A percentile compares a stretch with the other conserved stretches of the same genome.
Conservation (phyloP, 2,329 filamentous ascomycete genomes). For the Graphilbum ipis-grandicollis region DNA sequence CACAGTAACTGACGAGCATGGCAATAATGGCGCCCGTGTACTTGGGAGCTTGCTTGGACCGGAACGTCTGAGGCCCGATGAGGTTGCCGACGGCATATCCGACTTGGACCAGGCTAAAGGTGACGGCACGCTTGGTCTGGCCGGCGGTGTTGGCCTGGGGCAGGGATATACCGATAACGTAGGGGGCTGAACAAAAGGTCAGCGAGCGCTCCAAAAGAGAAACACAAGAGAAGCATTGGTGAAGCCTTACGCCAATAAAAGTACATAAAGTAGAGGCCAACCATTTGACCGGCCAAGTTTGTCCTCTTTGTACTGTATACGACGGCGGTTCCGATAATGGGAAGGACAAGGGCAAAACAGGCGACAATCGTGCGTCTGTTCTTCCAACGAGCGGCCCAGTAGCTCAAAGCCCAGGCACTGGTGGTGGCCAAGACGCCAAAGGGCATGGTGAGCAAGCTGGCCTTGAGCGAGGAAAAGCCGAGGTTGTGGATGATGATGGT, state of each 20-base stretch:
- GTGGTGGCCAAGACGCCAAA: constrained; percentile 33
- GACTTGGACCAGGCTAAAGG: constrained; percentile 2
- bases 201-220: not conserved
- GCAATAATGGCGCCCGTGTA: constrained; percentile 36
- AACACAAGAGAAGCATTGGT: not conserved
- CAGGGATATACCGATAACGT: constrained; percentile 6
- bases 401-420: constrained; percentile 37
- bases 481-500: constrained; percentile 40
- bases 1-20: constrained; percentile 30
- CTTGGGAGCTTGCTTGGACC: constrained; percentile 29
- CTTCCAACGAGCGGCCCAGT: constrained; percentile 23
- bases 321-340: constrained; percentile 15
- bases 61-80: constrained; percentile 40
- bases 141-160: constrained; percentile 7
- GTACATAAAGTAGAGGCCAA: constrained; percentile 21
- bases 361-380: constrained; percentile 26
- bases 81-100: constrained; percentile 30
- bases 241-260: constrained; percentile 17
- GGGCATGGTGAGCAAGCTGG: constrained; percentile 42
- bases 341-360: constrained; percentile 18
- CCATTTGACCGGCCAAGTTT: constrained; percentile 19
- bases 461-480: constrained; percentile 34
- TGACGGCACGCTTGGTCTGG: constrained; percentile 4
- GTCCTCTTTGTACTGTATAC: constrained; percentile 8
- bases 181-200: constrained; percentile 1